Conservation (phyloP, 306 rosid genomes). For the Sindora glabra region DNA sequence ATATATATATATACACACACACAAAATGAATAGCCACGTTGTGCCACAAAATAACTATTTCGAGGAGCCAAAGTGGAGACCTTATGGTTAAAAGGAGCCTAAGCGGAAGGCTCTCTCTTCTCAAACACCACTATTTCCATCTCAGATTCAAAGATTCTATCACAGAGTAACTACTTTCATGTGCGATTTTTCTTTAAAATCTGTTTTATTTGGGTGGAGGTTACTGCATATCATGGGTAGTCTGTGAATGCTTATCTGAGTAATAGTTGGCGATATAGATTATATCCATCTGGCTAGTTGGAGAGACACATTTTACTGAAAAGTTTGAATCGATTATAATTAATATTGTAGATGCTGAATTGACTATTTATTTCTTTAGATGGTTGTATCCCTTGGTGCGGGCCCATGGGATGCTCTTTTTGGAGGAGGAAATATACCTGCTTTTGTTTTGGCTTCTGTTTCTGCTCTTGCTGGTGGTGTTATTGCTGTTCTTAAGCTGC, state of each 20-base stretch:
- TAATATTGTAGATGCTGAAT: constrained; percentile 1
- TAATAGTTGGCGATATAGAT: background rate
- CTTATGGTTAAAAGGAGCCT: background rate
- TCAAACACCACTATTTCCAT: no score
- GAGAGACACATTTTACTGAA: background rate
- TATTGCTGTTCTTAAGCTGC: constrained; percentile 59
- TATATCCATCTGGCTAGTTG: background rate
- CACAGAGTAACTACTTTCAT: no score
- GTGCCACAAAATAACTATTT: background rate
- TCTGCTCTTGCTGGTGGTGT: constrained; percentile 71
- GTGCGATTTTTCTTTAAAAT: background rate
- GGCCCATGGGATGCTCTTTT: constrained; percentile 98
- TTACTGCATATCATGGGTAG: background rate
- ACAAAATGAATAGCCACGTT: background rate
- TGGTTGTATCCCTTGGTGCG: constrained; percentile 84
- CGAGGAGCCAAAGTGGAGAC: background rate
- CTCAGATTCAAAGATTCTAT: background rate
- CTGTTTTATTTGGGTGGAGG: background rate
- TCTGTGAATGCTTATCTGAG: background rate
- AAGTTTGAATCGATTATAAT: background rate
- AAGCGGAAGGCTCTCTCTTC: background rate
- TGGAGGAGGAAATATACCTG: constrained; percentile 89
- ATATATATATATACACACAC: no score
- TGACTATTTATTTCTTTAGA: constrained; percentile 36
- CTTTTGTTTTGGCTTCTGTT: constrained; percentile 79